These are phyloP conservation scores for Zasmidium cellare DNA, from an alignment of 2,329 filamentous ascomycete genomes.

Conservation along the genomic window DNA sequence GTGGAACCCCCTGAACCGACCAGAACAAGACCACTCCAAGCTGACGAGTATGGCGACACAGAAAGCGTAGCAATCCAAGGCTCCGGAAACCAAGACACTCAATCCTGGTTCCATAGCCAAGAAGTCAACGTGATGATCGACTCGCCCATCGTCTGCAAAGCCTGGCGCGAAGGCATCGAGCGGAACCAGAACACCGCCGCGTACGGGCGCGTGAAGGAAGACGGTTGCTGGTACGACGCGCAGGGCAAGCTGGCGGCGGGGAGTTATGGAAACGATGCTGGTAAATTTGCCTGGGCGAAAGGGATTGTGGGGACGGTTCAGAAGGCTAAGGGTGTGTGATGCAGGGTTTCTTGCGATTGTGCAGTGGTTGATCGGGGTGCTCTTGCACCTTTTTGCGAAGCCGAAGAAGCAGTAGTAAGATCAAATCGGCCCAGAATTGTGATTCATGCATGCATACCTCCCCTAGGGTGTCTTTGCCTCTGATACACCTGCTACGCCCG, in stretches of 20 bases:
- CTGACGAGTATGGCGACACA: too few species aligned
- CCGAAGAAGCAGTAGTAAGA: neutral
- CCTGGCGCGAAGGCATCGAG: constrained; percentile 62
- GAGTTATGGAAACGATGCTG: constrained; percentile 43
- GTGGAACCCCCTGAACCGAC: neutral
- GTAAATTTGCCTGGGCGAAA: constrained; percentile 23
- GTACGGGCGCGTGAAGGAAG: constrained; percentile 57
- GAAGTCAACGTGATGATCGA: constrained; percentile 78
- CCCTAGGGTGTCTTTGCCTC: neutral
- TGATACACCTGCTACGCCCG: neutral
- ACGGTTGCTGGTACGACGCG: constrained; percentile 64
- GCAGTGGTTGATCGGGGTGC: neutral
- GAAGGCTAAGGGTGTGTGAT: constrained; percentile 20
- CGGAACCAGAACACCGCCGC: constrained; percentile 66
- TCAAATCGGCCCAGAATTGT: neutral
- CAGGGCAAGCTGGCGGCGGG: constrained; percentile 41
- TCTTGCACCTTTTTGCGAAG: constrained; percentile 1
- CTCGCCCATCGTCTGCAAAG: constrained; percentile 57
- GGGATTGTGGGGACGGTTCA: constrained; percentile 20
- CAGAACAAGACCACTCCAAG: too few species aligned
- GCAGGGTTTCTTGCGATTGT: constrained; percentile 3
- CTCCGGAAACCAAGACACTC: constrained; percentile 78
- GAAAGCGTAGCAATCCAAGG: constrained; percentile 68
- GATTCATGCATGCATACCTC: neutral
- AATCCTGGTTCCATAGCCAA: constrained; percentile 76